phyloP scores from a whole-genome alignment of 31 red algal genomes.

The Asparagopsis taxiformis region DNA sequence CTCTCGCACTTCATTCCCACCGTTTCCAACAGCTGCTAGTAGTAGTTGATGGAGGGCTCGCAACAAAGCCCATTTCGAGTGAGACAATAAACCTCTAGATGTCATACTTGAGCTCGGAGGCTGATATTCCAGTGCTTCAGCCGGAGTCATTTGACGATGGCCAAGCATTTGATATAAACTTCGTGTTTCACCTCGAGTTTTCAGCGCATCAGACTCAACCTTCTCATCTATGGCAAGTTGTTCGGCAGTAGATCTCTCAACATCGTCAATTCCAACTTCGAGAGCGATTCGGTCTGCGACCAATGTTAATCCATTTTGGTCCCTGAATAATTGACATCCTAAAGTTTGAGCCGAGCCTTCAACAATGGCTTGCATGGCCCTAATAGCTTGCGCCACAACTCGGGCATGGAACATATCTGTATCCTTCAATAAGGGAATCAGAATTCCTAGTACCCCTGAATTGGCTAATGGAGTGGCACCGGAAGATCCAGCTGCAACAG shows the following conservation, averaged over 20 bases:
- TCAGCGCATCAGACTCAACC: constrained; percentile 52
- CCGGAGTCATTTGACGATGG: constrained; percentile 33
- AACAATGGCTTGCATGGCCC: constrained; percentile 62
- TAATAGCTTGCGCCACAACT: constrained; percentile 56
- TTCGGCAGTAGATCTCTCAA: constrained; percentile 12
- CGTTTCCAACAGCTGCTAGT: constrained; percentile 27
- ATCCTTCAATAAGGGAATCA: constrained; percentile 59
- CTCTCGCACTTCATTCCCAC: constrained; percentile 67
- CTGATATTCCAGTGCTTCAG: constrained; percentile 41
- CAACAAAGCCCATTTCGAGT: constrained; percentile 68
- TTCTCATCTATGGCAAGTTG: constrained; percentile 27
- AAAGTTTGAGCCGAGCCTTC: constrained; percentile 42
- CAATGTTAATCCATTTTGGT: constrained; percentile 38
- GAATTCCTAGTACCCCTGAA: constrained; percentile 40
- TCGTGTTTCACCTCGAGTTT: constrained; percentile 47
- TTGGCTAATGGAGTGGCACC: constrained; percentile 25
- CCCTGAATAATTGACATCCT: constrained; percentile 52
- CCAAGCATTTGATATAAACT: constrained; percentile 55
- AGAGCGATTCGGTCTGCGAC: constrained; percentile 54
- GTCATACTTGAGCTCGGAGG: constrained; percentile 59
- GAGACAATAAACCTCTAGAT: constrained; percentile 56
- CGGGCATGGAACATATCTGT: constrained; percentile 36
- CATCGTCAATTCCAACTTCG: constrained; percentile 23
- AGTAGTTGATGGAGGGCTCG: constrained; percentile 66
- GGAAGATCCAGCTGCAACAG: constrained; percentile 28